Conservation (phyloP, 2,329 filamentous ascomycete species). For the Annulohypoxylon truncatum region DNA sequence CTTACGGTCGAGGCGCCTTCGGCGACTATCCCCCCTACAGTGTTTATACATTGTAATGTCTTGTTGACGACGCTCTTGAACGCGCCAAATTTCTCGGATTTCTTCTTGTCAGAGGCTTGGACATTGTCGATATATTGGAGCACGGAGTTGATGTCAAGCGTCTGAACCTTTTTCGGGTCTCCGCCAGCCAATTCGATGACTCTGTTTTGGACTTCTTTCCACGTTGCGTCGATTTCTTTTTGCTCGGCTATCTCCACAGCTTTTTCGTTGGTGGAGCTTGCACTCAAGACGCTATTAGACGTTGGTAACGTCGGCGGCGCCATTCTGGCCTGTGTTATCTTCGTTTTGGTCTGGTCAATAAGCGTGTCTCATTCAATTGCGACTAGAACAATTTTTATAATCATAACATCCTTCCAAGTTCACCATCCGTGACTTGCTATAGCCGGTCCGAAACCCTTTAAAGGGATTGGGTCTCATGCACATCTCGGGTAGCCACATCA, state of each 20-base stretch:
- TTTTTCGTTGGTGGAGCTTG: slow-evolving; percentile 40
- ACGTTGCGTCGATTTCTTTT: slow-evolving; percentile 50
- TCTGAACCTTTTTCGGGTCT: slow-evolving; percentile 43
- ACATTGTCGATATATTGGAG: slow-evolving; percentile 47
- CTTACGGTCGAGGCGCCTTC: slow-evolving; percentile 46
- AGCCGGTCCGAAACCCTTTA: slow-evolving; percentile 7
- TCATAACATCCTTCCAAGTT: neutral
- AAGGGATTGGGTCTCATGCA: slow-evolving; percentile 14
- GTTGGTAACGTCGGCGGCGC: slow-evolving; percentile 41
- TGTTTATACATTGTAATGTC: slow-evolving; percentile 51
- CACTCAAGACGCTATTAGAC: slow-evolving; percentile 37
- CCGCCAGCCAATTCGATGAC: slow-evolving; percentile 51
- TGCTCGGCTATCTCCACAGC: slow-evolving; percentile 44
- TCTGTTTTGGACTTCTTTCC: slow-evolving; percentile 50
- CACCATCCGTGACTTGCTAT: neutral
- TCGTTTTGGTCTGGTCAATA: neutral
- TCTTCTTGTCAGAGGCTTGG: slow-evolving; percentile 46
- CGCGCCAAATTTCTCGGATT: slow-evolving; percentile 46
- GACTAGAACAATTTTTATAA: neutral
- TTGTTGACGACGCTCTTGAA: slow-evolving; percentile 47
- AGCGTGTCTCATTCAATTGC: neutral
- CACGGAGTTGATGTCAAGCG: slow-evolving; percentile 48
- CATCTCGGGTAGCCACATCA: slow-evolving; percentile 16
- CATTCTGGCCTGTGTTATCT: slow-evolving; percentile 34
- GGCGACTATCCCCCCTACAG: slow-evolving; percentile 51